These are phyloP conservation scores for Geotrichum restrictum DNA, from an alignment of 1,139 yeast species.

Conservation along the genomic window DNA sequence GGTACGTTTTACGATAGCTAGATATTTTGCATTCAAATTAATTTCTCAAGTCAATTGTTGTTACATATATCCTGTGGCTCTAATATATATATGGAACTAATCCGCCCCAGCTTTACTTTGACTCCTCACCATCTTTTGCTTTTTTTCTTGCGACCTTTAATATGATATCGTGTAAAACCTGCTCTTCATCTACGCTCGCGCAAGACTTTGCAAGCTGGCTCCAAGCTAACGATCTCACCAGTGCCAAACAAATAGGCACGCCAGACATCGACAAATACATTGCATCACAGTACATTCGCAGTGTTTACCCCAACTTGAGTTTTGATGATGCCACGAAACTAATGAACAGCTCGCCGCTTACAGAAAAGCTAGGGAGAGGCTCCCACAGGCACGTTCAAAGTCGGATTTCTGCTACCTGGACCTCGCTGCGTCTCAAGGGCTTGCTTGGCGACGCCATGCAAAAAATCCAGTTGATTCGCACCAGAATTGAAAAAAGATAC, in stretches of 20 bases:
- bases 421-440: not conserved
- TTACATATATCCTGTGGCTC: not conserved
- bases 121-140: not conserved
- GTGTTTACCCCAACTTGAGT: not conserved
- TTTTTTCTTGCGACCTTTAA: not conserved
- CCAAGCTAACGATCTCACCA: not conserved
- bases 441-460: not conserved
- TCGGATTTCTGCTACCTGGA: not conserved
- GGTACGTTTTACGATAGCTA: slow-evolving; percentile 15
- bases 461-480: not conserved
- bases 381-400: slow-evolving; percentile 1
- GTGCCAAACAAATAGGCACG: not conserved
- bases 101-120: not conserved
- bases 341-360: not conserved
- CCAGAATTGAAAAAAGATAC: not conserved
- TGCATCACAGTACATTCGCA: slow-evolving; percentile 5
- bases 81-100: not conserved
- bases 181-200: slow-evolving; percentile 4
- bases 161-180: not conserved
- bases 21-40: not conserved
- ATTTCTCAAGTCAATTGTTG: not conserved
- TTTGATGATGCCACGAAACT: not conserved
- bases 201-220: slow-evolving; percentile 10
- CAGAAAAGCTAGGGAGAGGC: not conserved
- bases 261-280: slow-evolving; percentile 6